Conservation (phyloP, 495 filamentous ascomycete species). For the Hypoxylon fuscum region DNA sequence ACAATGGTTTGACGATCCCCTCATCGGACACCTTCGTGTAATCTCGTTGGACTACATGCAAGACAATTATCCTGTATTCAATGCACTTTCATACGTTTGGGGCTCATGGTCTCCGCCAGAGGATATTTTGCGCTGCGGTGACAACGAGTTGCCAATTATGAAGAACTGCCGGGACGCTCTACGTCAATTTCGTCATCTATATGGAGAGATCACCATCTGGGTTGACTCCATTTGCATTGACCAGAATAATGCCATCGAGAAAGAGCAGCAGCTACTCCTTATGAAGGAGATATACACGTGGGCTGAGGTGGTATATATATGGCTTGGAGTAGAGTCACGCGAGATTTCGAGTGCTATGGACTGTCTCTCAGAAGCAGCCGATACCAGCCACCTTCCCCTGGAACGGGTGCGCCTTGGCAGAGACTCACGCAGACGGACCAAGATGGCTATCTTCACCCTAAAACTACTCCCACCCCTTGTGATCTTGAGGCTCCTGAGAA, state of each 20-base stretch:
- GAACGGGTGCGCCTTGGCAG: background rate
- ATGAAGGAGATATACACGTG: constrained; percentile 43
- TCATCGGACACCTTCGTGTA: background rate
- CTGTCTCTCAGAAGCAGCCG: background rate
- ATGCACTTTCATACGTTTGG: background rate
- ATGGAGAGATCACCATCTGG: constrained; percentile 43
- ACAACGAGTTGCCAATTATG: background rate
- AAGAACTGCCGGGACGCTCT: background rate
- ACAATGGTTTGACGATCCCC: background rate
- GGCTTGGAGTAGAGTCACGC: background rate
- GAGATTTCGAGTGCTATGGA: background rate
- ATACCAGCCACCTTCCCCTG: background rate
- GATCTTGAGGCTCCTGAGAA: background rate
- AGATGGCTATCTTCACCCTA: background rate
- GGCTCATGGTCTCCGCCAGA: background rate
- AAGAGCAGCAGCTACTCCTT: constrained; percentile 33
- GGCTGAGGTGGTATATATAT: constrained; percentile 7
- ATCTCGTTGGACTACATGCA: background rate
- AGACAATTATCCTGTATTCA: background rate
- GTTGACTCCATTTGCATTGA: too few species aligned
- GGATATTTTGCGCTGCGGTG: background rate
- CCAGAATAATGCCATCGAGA: constrained; percentile 36
- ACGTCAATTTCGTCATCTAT: background rate
- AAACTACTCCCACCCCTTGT: background rate
- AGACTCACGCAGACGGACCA: background rate